Base-by-base conservation (phyloP, 1,284 basidiomycete species). In the Fistulina hepatica region DNA sequence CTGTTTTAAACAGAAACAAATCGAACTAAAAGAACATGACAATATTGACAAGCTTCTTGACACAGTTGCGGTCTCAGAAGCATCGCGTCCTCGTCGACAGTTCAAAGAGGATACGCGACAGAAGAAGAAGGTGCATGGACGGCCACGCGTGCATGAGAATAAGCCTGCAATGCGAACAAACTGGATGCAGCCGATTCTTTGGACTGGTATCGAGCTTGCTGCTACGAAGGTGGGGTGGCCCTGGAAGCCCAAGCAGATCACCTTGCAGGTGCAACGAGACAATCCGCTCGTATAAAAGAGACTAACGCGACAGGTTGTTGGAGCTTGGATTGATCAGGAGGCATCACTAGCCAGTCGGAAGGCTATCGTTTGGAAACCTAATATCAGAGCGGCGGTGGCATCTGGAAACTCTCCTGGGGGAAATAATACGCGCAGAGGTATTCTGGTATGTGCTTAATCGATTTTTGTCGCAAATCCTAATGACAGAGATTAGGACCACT, bases 401-500 rank as follows among this genome's bases (percentile, higher is more conserved):
- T n/a, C 9, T 25, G 24, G 24, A n/a, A 25, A 25, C n/a, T n/a
- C n/a, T n/a, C 24, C 24, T 9, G 24, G 24, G 9, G 24, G 24
- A 9, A 9, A 25, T 9, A 9, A 9, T 9, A 25, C 24, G n/a
- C 24, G 24, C 24, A 25, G 9, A n/a, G 24, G 24, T n/a, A 25
- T 25, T n/a, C 24, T 25, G 9, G 24, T 25, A n/a, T 9, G 24
- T 25, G 9, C n/a, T 9, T 9, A 9, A 9, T n/a, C n/a, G 24
- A 9, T 25, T 9, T 25, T n/a, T n/a, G n/a, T n/a, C 9, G 24
- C n/a, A 9, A 25, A 25, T n/a, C n/a, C 24, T 9, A 25, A 9
- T 25, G 24, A 25, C 24, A n/a, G 9, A 15, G 2, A 22, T n/a
- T 21, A 43, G 43, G 13, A 31, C 24, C 41, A 21, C 21, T 45